These are phyloP conservation scores for Tetrapisispora namnaoensis DNA, from an alignment of 805 yeast genomes.

Conservation along the genomic window DNA sequence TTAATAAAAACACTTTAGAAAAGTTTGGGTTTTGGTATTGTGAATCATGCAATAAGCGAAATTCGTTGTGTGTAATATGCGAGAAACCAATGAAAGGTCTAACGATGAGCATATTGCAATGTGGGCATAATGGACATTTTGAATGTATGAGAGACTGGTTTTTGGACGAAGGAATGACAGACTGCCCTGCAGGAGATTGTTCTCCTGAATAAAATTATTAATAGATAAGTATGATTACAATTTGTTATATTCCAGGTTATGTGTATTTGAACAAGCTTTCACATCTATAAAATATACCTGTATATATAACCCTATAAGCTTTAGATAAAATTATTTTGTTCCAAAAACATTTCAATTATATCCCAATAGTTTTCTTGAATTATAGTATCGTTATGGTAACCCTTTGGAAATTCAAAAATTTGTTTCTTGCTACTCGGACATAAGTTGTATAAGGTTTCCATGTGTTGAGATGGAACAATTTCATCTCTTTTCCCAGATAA, in stretches of 20 bases:
- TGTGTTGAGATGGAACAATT: slow-evolving; percentile 82
- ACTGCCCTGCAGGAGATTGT: slow-evolving; percentile 69
- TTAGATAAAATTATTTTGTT: slow-evolving; percentile 26
- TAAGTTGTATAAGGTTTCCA: slow-evolving; percentile 47
- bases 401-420: slow-evolving; percentile 44
- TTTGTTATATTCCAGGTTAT: background rate
- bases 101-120: slow-evolving; percentile 46
- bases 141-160: slow-evolving; percentile 77
- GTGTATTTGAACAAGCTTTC: background rate
- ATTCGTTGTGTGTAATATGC: slow-evolving; percentile 70
- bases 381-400: slow-evolving; percentile 77
- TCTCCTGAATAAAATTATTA: background rate
- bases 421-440: slow-evolving; percentile 43
- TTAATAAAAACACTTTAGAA: slow-evolving; percentile 26
- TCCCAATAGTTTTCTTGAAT: slow-evolving; percentile 71
- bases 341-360: slow-evolving; percentile 45
- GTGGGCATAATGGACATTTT: slow-evolving; percentile 86
- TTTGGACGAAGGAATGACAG: slow-evolving; percentile 46
- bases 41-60: slow-evolving; percentile 50
- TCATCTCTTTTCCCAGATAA: slow-evolving; percentile 73
- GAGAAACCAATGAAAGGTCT: slow-evolving; percentile 67
- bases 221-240: no score
- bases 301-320: background rate
- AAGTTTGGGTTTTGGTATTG: slow-evolving; percentile 79
- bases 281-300: background rate